Base-by-base conservation (phyloP, 345 rosid genomes). In the Eucalyptus marginata region DNA sequence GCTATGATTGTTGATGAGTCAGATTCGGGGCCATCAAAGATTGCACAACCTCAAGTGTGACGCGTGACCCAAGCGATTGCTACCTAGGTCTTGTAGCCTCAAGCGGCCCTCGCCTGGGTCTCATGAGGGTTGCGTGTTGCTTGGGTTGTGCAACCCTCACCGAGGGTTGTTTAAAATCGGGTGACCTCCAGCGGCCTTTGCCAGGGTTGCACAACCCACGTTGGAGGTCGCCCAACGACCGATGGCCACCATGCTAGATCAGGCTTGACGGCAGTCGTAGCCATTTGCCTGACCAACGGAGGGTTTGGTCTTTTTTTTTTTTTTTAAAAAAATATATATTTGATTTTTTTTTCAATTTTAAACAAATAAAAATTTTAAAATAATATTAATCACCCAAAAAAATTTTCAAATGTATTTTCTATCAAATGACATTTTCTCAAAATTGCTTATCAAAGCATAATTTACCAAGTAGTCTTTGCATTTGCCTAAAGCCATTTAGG, bases 191-290 rank as follows among this genome's bases (percentile, higher is more conserved):
- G 1, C 1, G 0, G 10, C 1, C 25, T 8, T 18, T 0, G 10
- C 58, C 0, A 7, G 0, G 58, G 58, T 52, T 1, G 0, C 25
- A 20, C 25, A 20, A 52, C 58, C 58, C 58, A 52, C 0, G 10
- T 1, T 18, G 0, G 58, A 52, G 58, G 58, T 52, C 0, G 4
- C 58, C 5, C 2, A 0, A 52, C 1, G 2, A 52, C 2, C 0
- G 10, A 52, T 7, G 58, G 58, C 10, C 58, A 52, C 58, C 1
- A 1, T 52, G 58, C 58, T 3, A 52, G 4, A 52, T 52, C 0
- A 3, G 4, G 56, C 24, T 52, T 10, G 6, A 0, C 4, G 4
- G 0, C 0, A 1, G 58, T 52, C 0, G 4, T 52, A 7, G 58
- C 10, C 58, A 52, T 18, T 52, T 4, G 1, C 10, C 0, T 7